Evolutionary conservation across 495 filamentous ascomycete species (phyloP).

Genomic region (Staphylotrichum tortipilum): DNA sequence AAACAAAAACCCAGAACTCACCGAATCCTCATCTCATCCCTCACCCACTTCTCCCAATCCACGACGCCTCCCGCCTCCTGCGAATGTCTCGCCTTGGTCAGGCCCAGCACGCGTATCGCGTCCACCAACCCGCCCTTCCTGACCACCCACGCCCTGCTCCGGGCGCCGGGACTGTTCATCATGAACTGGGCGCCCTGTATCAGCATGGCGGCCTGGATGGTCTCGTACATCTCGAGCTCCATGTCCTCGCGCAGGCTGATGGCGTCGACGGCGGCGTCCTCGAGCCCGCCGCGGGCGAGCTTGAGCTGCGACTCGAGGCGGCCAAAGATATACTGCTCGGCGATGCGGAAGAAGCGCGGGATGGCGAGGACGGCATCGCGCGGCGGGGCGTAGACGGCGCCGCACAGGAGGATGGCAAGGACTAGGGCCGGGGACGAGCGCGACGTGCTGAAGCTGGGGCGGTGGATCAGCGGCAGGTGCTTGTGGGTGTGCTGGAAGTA

Average conservation of each 20-base stretch:
- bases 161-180: neutral
- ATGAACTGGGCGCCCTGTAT: slow-evolving; percentile 4
- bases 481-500: slow-evolving; percentile 11
- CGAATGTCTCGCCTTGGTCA: neutral
- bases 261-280: no score
- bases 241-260: no score
- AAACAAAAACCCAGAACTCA: neutral
- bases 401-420: slow-evolving; percentile 1
- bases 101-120: slow-evolving; percentile 1
- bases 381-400: neutral
- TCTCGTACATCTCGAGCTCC: neutral
- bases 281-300: no score
- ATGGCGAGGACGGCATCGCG: neutral
- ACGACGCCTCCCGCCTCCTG: neutral
- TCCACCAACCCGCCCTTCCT: neutral
- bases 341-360: neutral
- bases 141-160: neutral
- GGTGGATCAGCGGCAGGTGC: slow-evolving; percentile 8
- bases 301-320: neutral
- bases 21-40: slow-evolving; percentile 5
- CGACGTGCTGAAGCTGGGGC: neutral
- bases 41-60: neutral
- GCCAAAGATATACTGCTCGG: slow-evolving; percentile 1
- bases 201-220: slow-evolving; percentile 11
- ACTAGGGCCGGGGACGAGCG: neutral